These are phyloP conservation scores for Cordyceps cicadae DNA, from an alignment of 2,329 filamentous ascomycete genomes.

Conservation along the genomic window DNA sequence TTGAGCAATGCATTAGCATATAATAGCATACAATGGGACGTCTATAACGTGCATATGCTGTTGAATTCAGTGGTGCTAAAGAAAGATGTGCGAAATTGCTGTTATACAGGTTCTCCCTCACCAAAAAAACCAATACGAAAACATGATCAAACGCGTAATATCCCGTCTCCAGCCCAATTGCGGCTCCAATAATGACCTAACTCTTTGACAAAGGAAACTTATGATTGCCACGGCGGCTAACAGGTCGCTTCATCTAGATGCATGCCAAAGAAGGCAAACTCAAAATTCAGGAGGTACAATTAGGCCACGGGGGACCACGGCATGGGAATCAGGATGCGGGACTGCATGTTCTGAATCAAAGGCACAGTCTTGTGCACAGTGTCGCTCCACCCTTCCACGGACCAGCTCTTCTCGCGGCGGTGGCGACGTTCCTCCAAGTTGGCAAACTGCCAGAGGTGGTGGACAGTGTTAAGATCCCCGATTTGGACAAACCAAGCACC, in stretches of 20 bases:
- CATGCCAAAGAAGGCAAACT: constrained; percentile 4
- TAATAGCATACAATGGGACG: neutral
- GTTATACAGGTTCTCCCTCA: constrained; percentile 7
- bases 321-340: constrained; percentile 85
- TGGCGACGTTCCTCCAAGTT: constrained; percentile 89
- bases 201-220: constrained; percentile 7
- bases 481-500: constrained; percentile 99
- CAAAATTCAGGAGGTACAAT: neutral
- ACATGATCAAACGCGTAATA: neutral
- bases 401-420: constrained; percentile 90
- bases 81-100: constrained; percentile 6
- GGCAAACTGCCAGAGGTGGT: constrained; percentile 98
- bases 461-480: constrained; percentile 92
- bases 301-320: constrained; percentile 91
- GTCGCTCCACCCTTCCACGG: constrained; percentile 88
- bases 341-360: constrained; percentile 94
- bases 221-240: neutral
- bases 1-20: neutral
- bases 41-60: constrained; percentile 5
- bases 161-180: neutral
- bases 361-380: constrained; percentile 98
- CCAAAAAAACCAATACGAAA: neutral
- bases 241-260: constrained; percentile 9
- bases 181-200: neutral
- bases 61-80: constrained; percentile 4